Conservation (phyloP, 106 monocot genomes). For the Dioscorea zingiberensis region DNA sequence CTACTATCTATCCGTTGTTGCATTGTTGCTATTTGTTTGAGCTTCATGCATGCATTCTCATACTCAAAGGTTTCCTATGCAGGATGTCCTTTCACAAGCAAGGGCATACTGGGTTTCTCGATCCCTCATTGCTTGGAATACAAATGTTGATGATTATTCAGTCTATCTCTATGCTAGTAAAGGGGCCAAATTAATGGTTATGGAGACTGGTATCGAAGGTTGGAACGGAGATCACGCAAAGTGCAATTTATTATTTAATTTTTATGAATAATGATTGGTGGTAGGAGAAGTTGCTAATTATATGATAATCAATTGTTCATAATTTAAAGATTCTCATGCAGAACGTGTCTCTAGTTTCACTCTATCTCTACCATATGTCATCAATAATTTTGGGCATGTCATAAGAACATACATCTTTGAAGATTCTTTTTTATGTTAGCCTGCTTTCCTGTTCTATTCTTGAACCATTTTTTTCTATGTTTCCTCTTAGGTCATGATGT, state of each 20-base stretch:
- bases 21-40: too few relatives aligned
- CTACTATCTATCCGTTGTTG: too few relatives aligned
- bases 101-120: constrained; percentile 77
- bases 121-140: constrained; percentile 71
- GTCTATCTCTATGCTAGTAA: constrained; percentile 59
- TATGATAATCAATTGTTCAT: too few relatives aligned
- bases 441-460: background rate
- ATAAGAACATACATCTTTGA: background rate
- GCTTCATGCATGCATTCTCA: too few relatives aligned
- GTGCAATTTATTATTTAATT: background rate
- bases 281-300: too few relatives aligned
- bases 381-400: too few relatives aligned
- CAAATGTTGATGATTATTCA: constrained; percentile 27
- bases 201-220: constrained; percentile 52
- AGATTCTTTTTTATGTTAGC: background rate
- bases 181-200: constrained; percentile 35
- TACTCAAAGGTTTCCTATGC: background rate
- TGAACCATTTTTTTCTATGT: background rate
- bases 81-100: constrained; percentile 48
- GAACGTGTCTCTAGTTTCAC: too few relatives aligned
- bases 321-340: too few relatives aligned
- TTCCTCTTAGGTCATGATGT: constrained; percentile 55
- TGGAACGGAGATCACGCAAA: background rate
- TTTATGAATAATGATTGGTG: background rate
- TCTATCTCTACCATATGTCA: too few relatives aligned